Evolutionary conservation across 2,329 filamentous ascomycete species (phyloP), one percentile per base, ranked within the genome.

Genomic region (Fusarium miscanthi): DNA sequence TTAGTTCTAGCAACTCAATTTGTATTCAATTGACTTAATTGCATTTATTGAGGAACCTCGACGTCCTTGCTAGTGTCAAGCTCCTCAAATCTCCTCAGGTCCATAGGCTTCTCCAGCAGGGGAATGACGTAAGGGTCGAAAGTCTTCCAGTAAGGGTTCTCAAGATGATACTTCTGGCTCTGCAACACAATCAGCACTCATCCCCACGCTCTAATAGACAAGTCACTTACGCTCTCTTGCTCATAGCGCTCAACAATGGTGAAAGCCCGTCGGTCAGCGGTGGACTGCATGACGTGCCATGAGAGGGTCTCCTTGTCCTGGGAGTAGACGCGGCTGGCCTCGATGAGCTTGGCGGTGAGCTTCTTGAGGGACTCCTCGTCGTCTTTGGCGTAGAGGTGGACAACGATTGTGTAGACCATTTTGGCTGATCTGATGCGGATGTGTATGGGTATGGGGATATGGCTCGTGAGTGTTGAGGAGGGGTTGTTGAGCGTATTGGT

Each of bases 241-340:
- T 88, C 86, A 81, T 93, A 94, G 37, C 92, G 85, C 83, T 94
- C 92, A 51, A 94, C 91, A 76, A 94, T 92, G 52, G 90, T 93
- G 81, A 94, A 94, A 54, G 90, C 89, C 64, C 91, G 86, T 48
- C 86, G 86, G 80, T 94, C 92, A 76, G 88, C 85, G 64, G 90
- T 86, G 76, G 91, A 90, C 83, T 94, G 92, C 92, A 94, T 94
- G 70, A 94, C 92, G 81, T 93, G 89, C 92, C 92, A 94, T 49
- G 85, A 87, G 64, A 91, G 77, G 1, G 88, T 93, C 84, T 94
- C 92, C 78, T 88, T 89, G 83, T 94, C 92, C 72, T 92, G 85
- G 72, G 87, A 89, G 83, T 94, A 94, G 70, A 94, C 87, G 70
- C 89, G 87, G 66, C 90, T 90, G n/a, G 92, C 92, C 80, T 94